Evolutionary conservation across 495 filamentous ascomycete genomes (phyloP).

Genomic region (Penicillium pulvis): DNA sequence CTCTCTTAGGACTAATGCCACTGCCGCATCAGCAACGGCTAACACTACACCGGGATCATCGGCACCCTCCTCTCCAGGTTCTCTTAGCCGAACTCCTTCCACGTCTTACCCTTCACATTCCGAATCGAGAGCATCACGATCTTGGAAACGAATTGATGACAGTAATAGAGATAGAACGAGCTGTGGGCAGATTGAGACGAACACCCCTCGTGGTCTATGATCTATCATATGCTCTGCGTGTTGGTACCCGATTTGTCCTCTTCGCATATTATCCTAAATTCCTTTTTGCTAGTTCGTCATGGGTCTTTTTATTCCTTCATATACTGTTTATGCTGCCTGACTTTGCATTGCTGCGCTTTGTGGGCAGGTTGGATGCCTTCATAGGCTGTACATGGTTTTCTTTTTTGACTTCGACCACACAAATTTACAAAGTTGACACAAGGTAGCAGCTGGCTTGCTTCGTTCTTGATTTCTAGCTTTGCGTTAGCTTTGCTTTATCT

Average conservation of each 20-base stretch:
- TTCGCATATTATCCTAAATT: neutral
- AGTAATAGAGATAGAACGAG: constrained; percentile 19
- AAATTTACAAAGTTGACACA: neutral
- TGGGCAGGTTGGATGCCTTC: neutral
- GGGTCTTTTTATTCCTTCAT: neutral
- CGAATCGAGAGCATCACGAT: constrained; percentile 12
- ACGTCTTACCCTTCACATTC: constrained; percentile 31
- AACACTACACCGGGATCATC: constrained; percentile 31
- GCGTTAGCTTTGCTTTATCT: neutral
- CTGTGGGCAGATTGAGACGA: constrained; percentile 27
- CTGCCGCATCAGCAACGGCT: constrained; percentile 13
- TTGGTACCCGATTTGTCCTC: neutral
- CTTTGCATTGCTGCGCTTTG: neutral
- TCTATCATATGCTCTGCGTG: neutral
- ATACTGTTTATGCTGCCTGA: neutral
- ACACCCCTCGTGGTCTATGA: constrained; percentile 27
- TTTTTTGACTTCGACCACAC: neutral
- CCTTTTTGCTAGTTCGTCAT: neutral
- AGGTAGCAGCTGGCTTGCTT: constrained; percentile 5
- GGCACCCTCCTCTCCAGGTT: constrained; percentile 30
- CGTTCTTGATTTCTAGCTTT: neutral
- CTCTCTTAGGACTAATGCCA: constrained; percentile 10
- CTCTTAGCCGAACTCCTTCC: constrained; percentile 36
- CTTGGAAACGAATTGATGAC: constrained; percentile 23
- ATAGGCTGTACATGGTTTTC: constrained; percentile 1